Base-by-base conservation (phyloP, 495 filamentous ascomycete genomes). In the Usnea hakonensis region DNA sequence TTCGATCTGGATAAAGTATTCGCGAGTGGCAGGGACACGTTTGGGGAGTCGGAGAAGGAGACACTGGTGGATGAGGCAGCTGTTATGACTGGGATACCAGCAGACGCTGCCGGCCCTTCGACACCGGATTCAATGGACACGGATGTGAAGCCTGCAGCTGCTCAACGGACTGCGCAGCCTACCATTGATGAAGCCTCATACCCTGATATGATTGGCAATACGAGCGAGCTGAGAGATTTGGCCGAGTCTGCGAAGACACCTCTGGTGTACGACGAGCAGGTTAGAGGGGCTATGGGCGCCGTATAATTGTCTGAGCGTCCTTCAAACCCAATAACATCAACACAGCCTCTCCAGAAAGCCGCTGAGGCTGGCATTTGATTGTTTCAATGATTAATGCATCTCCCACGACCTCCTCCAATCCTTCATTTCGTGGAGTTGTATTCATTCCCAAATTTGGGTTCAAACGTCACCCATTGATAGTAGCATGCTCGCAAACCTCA, bases 1-100 rank as follows among this genome's bases (percentile, higher is more conserved):
- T 66, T 58, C 19, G 64, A 66, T 41, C 54, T 66, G 26, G 64
- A 66, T 19, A 56, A 58, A 19, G 37, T 66, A 14, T 65, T 67
- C 32, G 62, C 57, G 13, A 59, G 44, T 60, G 62, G 62, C 10
- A 28, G 57, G 21, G 62, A 64, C 10, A 64, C 62, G 0, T 64
- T 59, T 38, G 62, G 62, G 19, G 57, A 60, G 11, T 13, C 40
- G 33, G 62, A 55, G 43, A 21, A 60, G 40, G 57, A 55, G 56
- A 21, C 55, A 38, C 38, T 37, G 17, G 3, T 41, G 40, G 43
- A 64, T 35, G 56, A 64, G 37, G 41, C 32, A 13, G 33, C 35
- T 16, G 36, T 44, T 9, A 23, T 55, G 32, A 48, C 32, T 3
- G 60, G 60, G 13, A 54, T 63, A n/a, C 36, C 36, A 11, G 32